A percentile compares a stretch with the other conserved stretches of the same genome.
These are phyloP conservation scores for Trichopus zeylanicus DNA, from an alignment of 116 monocot genomes.

Conservation along the genomic window DNA sequence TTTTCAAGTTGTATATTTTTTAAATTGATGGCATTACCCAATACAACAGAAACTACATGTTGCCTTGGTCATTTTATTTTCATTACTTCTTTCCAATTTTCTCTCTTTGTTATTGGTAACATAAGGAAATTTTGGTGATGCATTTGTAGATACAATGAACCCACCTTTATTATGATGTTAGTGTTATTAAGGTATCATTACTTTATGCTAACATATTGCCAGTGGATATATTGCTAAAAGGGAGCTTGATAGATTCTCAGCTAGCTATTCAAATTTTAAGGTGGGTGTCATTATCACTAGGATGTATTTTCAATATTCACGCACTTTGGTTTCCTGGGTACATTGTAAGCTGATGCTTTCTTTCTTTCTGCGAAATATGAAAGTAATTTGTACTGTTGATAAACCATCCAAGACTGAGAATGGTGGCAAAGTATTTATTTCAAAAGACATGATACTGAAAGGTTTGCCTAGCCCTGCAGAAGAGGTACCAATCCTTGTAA, in stretches of 20 bases:
- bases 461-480: constrained; percentile 72
- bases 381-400: constrained; percentile 92
- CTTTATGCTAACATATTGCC: constrained; percentile 78
- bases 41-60: too few species aligned
- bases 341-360: background rate
- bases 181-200: constrained; percentile 57
- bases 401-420: constrained; percentile 71
- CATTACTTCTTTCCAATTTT: too few species aligned
- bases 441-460: constrained; percentile 75
- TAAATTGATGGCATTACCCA: too few species aligned
- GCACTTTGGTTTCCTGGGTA: background rate
- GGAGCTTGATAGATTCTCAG: constrained; percentile 72
- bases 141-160: too few species aligned
- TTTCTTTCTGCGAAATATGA: background rate
- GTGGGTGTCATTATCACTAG: constrained; percentile 21
- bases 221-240: constrained; percentile 81
- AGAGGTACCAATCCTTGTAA: constrained; percentile 78
- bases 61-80: too few species aligned
- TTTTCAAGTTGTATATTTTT: too few species aligned
- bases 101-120: too few species aligned
- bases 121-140: too few species aligned
- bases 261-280: constrained; percentile 92
- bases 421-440: constrained; percentile 71
- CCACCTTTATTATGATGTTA: too few species aligned
- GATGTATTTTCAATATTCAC: background rate